Evolutionary conservation across 495 filamentous ascomycete species (phyloP), one percentile per base, ranked within the genome.

Genomic region (Entonaema liquescens): DNA sequence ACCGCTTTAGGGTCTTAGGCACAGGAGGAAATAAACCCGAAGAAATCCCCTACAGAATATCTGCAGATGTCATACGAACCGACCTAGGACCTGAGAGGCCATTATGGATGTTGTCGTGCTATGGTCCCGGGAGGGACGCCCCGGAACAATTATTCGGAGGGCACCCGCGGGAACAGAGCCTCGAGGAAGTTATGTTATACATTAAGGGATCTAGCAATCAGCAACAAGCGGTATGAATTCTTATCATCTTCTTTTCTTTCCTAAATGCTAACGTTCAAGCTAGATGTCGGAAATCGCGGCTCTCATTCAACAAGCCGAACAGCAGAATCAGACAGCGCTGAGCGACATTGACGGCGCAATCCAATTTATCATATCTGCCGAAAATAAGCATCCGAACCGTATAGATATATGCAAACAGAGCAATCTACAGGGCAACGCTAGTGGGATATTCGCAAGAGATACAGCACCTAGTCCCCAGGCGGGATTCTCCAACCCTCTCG

Each of bases 131-230:
- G 4, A 83, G 80, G 68, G 85, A 92, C 59, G 89, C 89, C 1
- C 93, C 93, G 1, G 85, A 86, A 12, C 92, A 94, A 76, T 83
- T 97, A 1, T 93, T 96, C 72, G 93, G 92, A 19, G 93, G 93
- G 5, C 83, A 84, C 47, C 82, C 85, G n/a, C 83, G 92, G 21
- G 94, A 97, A 78, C 89, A 92, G 70, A 95, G 92, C 73, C 89
- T 89, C 36, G 93, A 97, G 78, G 94, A 97, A 75, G 83, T 94
- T 55, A 86, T 93, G 59, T 56, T 94, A 13, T 84, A 87, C 21
- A 91, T 80, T 88, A 93, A 79, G 33, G 83, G 86, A 17, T 63
- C 86, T 15, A 90, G 90, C 5, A 92, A 91, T 68, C 77, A 83
- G 40, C 80, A 90, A 65, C 82, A 84, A 62, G 91, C 91, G 9